Percentiles rank a stretch among this genome's conserved stretches.
phyloP scores from a whole-genome alignment of 768 basidiomycete genomes.

The Saitozyma podzolica region DNA sequence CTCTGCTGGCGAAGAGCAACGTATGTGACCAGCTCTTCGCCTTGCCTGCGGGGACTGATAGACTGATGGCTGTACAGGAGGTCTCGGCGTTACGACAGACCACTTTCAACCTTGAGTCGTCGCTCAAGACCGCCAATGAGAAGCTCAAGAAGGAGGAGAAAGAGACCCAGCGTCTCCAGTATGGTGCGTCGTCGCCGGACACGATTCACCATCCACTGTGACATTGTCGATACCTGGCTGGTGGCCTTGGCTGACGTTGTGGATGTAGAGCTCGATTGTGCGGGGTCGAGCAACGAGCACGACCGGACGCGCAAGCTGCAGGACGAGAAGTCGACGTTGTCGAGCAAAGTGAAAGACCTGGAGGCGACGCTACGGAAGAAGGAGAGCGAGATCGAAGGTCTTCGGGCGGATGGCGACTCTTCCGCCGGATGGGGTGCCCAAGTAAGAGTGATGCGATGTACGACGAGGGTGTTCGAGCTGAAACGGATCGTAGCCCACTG shows the following conservation, averaged over 20 bases:
- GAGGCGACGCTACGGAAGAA: slow-evolving; percentile 15
- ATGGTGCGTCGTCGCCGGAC: slow-evolving; percentile 25
- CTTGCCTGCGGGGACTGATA: neutral
- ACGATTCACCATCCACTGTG: too few relatives aligned
- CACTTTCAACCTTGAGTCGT: slow-evolving; percentile 46
- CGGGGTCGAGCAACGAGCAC: slow-evolving; percentile 13
- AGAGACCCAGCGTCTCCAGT: slow-evolving; percentile 40
- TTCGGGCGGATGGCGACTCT: neutral
- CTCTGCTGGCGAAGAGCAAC: slow-evolving; percentile 22
- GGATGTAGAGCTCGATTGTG: slow-evolving; percentile 28
- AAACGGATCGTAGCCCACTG: slow-evolving; percentile 7
- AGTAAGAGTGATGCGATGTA: neutral
- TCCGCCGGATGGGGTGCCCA: slow-evolving; percentile 5
- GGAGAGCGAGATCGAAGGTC: slow-evolving; percentile 9
- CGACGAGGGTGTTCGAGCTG: too few relatives aligned
- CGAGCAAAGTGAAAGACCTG: slow-evolving; percentile 28
- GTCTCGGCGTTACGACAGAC: slow-evolving; percentile 34
- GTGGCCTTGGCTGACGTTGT: neutral
- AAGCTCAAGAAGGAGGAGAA: slow-evolving; percentile 42
- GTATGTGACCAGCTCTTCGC: slow-evolving; percentile 15
- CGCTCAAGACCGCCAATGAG: slow-evolving; percentile 27
- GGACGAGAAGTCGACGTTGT: slow-evolving; percentile 17
- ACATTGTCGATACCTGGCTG: neutral
- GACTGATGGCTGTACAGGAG: slow-evolving; percentile 30
- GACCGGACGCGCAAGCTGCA: slow-evolving; percentile 12